Base-by-base conservation (phyloP, 495 filamentous ascomycete species). In the Neurospora sp. region DNA sequence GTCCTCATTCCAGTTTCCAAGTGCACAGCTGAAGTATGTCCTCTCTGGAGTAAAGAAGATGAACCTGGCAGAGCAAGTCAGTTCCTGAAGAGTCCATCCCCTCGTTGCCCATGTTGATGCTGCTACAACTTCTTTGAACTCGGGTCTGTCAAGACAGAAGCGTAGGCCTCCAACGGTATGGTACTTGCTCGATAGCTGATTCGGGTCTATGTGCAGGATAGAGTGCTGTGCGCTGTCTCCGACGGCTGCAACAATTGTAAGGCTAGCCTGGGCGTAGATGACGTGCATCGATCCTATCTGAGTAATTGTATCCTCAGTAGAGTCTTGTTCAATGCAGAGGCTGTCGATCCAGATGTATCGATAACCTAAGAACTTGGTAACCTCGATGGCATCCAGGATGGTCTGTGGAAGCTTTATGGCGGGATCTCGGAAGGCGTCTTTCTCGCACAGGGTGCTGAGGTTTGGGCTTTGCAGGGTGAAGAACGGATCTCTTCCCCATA, bases 261-360 rank as follows among this genome's bases (percentile, higher is more conserved):
- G 54, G 27, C 54, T 35, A 37, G 54, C 54, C 54, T 66, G 54
- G 27, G 54, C 54, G 3, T 66, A 66, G 54, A 66, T 66, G 6
- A 66, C 1, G 27, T 66, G 54, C 54, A 66, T 66, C 12, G 27
- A 66, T 35, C 27, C 54, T 35, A 66, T 66, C 54, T 66, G 54
- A 35, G 54, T 37, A 18, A 66, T 16, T 35, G 54, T 66, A 66
- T 66, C 54, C 54, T 66, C 54, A 18, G 54, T 66, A 0, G 54
- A 66, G 27, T 66, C 54, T 66, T 66, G 54, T 66, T 66, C 54
- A 18, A 80, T 81, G 70, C 79, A 81, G 5, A 81, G 74, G 46
- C 75, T 79, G 70, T 81, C 79, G 39, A 81, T 78, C 79, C 79
- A 81, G 20, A 81, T 75, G 70, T 81, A 77, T 14, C 39, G 49